Evolutionary conservation across 495 filamentous ascomycete genomes (phyloP).

Genomic region (Penicillium paxilli): DNA sequence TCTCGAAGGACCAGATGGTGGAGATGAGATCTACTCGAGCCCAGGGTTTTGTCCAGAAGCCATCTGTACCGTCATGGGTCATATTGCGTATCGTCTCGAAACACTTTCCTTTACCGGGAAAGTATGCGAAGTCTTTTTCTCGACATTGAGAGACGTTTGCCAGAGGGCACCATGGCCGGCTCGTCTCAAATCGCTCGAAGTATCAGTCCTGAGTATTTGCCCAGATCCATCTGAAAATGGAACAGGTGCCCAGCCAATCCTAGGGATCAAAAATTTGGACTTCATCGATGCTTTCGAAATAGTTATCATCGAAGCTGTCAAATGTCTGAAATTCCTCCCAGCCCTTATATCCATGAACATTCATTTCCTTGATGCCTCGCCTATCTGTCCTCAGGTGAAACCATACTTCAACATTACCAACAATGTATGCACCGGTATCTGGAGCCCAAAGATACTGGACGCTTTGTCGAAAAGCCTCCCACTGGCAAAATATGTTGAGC

Average conservation of each 20-base stretch:
- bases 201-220: neutral
- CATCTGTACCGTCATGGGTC: neutral
- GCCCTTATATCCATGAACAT: conserved; percentile 60
- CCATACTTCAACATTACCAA: conserved; percentile 63
- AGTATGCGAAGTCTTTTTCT: conserved; percentile 60
- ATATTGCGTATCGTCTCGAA: conserved; percentile 52
- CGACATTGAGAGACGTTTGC: conserved; percentile 31
- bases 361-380: conserved; percentile 68
- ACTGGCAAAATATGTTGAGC: conserved; percentile 52
- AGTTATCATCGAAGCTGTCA: conserved; percentile 60
- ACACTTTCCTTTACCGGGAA: conserved; percentile 67
- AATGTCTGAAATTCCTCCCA: conserved; percentile 52
- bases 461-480: conserved; percentile 55
- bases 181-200: neutral
- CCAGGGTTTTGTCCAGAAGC: neutral
- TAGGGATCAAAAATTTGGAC: neutral
- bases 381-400: conserved; percentile 55
- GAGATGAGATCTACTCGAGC: neutral
- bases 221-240: neutral
- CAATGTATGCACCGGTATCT: conserved; percentile 35
- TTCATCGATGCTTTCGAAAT: neutral
- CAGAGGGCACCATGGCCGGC: neutral
- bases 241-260: neutral
- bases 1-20: conserved; percentile 58
- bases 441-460: conserved; percentile 56